These are phyloP conservation scores for Berberis vulgaris DNA, from an alignment of 164 flowering plant species.

Conservation along the genomic window DNA sequence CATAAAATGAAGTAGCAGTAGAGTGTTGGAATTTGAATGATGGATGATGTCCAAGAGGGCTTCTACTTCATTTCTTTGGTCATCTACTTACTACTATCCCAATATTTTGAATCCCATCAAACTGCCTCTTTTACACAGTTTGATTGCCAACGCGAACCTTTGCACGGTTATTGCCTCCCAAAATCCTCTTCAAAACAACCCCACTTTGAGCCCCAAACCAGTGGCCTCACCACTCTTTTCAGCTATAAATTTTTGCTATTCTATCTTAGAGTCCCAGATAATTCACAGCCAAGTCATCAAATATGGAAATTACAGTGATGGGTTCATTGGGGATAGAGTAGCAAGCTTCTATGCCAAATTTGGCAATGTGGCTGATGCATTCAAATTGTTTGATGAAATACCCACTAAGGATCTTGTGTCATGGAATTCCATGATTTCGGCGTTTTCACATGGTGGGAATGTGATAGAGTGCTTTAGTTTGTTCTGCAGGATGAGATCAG, in stretches of 20 bases:
- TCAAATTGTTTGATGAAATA: conserved; percentile 14
- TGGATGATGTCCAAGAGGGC: conserved; percentile 4
- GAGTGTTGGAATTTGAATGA: background rate
- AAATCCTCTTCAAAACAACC: background rate
- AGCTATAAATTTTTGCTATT: conserved; percentile 16
- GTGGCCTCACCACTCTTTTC: conserved; percentile 1
- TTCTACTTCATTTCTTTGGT: background rate
- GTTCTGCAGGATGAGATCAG: conserved; percentile 17
- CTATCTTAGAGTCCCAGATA: conserved; percentile 14
- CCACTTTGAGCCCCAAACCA: background rate
- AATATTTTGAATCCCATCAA: background rate
- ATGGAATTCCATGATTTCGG: conserved; percentile 16
- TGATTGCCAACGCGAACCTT: conserved; percentile 2
- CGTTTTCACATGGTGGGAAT: conserved; percentile 4
- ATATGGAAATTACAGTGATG: conserved; percentile 22
- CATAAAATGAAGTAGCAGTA: too few relatives aligned
- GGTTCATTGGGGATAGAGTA: conserved; percentile 31
- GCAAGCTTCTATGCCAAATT: conserved; percentile 15
- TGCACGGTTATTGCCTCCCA: conserved; percentile 1
- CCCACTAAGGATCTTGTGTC: conserved; percentile 16
- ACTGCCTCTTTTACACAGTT: background rate
- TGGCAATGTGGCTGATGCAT: conserved; percentile 7
- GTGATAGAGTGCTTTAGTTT: conserved; percentile 7
- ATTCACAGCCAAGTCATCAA: conserved; percentile 24
- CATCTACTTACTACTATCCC: background rate